phyloP scores from a whole-genome alignment of 116 monocot genomes.

The Cymodocea nodosa region DNA sequence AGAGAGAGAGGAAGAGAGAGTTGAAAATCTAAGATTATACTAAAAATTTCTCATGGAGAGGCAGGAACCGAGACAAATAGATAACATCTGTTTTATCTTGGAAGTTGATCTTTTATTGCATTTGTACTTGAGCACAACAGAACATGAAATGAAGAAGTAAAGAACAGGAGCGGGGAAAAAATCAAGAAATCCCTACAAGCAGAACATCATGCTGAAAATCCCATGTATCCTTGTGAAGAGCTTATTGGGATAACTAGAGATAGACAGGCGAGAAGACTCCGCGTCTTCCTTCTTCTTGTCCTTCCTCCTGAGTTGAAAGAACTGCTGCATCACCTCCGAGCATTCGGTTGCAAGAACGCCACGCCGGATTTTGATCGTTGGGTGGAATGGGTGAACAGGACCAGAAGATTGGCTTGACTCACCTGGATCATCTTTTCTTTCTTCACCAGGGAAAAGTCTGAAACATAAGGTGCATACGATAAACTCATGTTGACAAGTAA shows the following conservation, averaged over 20 bases:
- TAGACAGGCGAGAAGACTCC: conserved; percentile 20
- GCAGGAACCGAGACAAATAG: too few relatives aligned
- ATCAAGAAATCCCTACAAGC: conserved; percentile 25
- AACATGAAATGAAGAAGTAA: too few relatives aligned
- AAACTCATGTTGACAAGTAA: neutral
- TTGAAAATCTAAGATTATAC: too few relatives aligned
- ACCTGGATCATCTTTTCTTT: conserved; percentile 19
- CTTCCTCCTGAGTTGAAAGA: conserved; percentile 80
- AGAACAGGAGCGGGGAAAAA: too few relatives aligned
- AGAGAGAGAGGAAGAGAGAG: too few relatives aligned
- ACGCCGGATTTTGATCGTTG: conserved; percentile 63
- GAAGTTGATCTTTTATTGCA: too few relatives aligned
- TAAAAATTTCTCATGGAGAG: too few relatives aligned
- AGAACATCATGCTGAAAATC: conserved; percentile 55
- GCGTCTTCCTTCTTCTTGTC: conserved; percentile 23
- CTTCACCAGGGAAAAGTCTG: conserved; percentile 79
- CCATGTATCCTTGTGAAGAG: conserved; percentile 51
- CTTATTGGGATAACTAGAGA: conserved; percentile 34
- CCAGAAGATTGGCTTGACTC: conserved; percentile 27
- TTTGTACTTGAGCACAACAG: too few relatives aligned
- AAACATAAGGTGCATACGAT: neutral
- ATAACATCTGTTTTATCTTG: too few relatives aligned
- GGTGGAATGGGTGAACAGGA: conserved; percentile 92
- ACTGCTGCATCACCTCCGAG: conserved; percentile 80
- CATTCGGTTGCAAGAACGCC: conserved; percentile 70